A percentile compares a stretch with the other conserved stretches of the same genome.
phyloP scores from a whole-genome alignment of 129 eudicot species.

The Tagetes patula region DNA sequence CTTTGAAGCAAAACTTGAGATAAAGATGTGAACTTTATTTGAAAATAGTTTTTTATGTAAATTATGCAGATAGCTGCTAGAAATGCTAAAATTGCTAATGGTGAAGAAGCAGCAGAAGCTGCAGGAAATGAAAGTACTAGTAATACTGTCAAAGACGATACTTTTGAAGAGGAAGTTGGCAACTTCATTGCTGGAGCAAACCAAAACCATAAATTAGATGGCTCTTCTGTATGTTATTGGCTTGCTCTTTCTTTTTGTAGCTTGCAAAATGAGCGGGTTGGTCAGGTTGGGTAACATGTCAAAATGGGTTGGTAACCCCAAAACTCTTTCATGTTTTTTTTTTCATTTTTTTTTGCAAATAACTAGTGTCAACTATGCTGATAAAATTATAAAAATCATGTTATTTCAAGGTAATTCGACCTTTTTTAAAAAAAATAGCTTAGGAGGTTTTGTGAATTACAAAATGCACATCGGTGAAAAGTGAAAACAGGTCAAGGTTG shows the following conservation, averaged over 20 bases:
- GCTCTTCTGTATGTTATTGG: slow-evolving; percentile 32
- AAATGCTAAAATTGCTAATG: slow-evolving; percentile 32
- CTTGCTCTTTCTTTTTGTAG: neutral
- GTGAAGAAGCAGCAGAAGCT: slow-evolving; percentile 32
- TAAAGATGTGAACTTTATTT: slow-evolving; percentile 16
- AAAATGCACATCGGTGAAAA: neutral
- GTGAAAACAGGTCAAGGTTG: neutral
- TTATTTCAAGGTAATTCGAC: neutral
- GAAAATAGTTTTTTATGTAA: slow-evolving; percentile 2
- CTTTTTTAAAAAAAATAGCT: neutral
- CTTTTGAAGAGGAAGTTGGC: slow-evolving; percentile 40
- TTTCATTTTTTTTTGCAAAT: too few relatives aligned
- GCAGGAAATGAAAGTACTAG: slow-evolving; percentile 37
- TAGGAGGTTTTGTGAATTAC: neutral
- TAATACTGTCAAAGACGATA: slow-evolving; percentile 33
- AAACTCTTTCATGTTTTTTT: neutral
- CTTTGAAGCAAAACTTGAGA: slow-evolving; percentile 13
- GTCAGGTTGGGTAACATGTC: slow-evolving; percentile 2
- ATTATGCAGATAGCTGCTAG: slow-evolving; percentile 38
- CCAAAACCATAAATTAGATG: slow-evolving; percentile 37
- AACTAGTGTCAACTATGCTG: too few relatives aligned
- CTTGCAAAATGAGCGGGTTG: slow-evolving; percentile 1
- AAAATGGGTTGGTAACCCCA: neutral
- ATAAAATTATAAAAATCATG: too few relatives aligned
- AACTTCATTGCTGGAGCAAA: slow-evolving; percentile 40